Percentiles rank a stretch among this genome's conserved stretches.
These are phyloP conservation scores for Pleurotus pulmonarius DNA, from an alignment of 768 basidiomycete species.

Conservation along the genomic window DNA sequence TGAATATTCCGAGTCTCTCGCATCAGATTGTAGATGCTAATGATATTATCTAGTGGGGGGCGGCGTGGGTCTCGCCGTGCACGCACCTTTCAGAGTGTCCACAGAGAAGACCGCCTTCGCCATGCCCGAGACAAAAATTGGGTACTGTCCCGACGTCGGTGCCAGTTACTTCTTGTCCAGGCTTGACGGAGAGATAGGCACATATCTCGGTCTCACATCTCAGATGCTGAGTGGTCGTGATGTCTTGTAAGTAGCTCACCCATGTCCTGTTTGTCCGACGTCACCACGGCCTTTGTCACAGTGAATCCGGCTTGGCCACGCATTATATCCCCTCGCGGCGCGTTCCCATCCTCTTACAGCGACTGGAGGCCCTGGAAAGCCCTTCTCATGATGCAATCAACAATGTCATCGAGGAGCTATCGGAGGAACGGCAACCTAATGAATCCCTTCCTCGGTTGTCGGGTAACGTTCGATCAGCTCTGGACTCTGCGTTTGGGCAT, in stretches of 20 bases:
- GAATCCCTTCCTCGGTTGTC: conserved; percentile 51
- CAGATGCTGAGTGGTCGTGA: conserved; percentile 70
- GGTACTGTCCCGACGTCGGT: conserved; percentile 91
- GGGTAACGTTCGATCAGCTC: conserved; percentile 65
- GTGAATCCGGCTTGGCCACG: conserved; percentile 91
- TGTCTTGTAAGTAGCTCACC: conserved; percentile 65
- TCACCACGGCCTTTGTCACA: conserved; percentile 23
- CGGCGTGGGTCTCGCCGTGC: conserved; percentile 82
- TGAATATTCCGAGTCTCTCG: conserved; percentile 36
- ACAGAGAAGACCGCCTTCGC: conserved; percentile 90
- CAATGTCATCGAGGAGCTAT: conserved; percentile 66
- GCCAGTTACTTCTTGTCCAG: conserved; percentile 85
- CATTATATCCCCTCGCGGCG: conserved; percentile 83
- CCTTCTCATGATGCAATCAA: conserved; percentile 28
- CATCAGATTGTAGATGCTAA: conserved; percentile 7
- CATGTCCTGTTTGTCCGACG: not conserved
- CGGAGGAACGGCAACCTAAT: conserved; percentile 61
- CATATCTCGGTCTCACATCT: conserved; percentile 89
- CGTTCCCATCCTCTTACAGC: conserved; percentile 66
- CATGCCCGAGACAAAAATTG: conserved; percentile 97
- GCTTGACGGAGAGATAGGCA: conserved; percentile 88
- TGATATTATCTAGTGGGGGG: conserved; percentile 73
- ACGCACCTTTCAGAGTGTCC: conserved; percentile 87
- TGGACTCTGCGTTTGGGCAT: conserved; percentile 78
- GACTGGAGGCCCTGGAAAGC: conserved; percentile 53